Evolutionary conservation across 192 early-diverging fungal genomes (phyloP), one percentile per base, ranked within the genome.

Genomic region (Glomus cerebriforme): DNA sequence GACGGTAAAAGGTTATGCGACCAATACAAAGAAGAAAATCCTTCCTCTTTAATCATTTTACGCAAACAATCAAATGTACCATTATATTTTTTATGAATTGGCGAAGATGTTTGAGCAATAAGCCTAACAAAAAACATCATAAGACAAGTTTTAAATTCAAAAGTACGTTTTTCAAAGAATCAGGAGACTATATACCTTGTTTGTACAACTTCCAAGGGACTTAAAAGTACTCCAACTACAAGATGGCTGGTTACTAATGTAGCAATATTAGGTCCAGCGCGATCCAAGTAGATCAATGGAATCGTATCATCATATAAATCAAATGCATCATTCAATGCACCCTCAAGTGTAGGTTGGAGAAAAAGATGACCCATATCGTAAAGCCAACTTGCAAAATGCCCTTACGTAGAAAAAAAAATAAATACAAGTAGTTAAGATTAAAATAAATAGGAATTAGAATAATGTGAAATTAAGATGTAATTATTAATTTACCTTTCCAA

Each of bases 301-400:
- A 89, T 91, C 62, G 87, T 89, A 79, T 95, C 95, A 70, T 98
- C 98, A 78, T 94, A 95, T n/a, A 97, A 87, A 72, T 91, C 95
- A 69, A 98, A 94, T 26, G 90, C 85, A 79, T 98, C 98, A 84
- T 98, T 98, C 60, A 98, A 79, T 24, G 86, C 81, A 17, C 94
- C 94, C 80, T 99, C 97, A 54, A 98, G 80, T 12, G 92, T 90
- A 22, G 97, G 96, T 79, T 97, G 96, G 35, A 95, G 69, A 37
- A 94, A 85, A 29, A 92, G 80, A 72, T 92, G 92, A 49, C 92
- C 78, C 72, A 93, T 90, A 59, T 93, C 90, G 80, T 93, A 94
- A 3, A 88, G 9, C 92, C 95, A 96, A 59, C 89, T 88, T 7
- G 94, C 92, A 31, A 93, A 89, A 73, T 95, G 90, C 1, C 96